Base-by-base conservation (phyloP, 768 basidiomycete species). In the Kwoniella sp. region DNA sequence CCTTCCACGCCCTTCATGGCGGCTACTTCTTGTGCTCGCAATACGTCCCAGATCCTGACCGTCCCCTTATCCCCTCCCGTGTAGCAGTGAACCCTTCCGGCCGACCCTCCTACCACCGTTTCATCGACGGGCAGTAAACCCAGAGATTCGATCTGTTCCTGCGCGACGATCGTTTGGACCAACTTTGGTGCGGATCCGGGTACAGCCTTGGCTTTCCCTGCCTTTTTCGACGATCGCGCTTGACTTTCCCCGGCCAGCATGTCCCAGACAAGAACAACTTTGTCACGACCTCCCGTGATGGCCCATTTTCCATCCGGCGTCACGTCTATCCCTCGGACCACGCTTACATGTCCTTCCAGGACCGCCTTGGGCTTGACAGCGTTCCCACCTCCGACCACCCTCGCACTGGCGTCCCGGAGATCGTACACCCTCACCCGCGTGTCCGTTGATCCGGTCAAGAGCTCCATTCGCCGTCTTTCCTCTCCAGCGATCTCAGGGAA, bases 281-380 rank as follows among this genome's bases (percentile, higher is more conserved):
- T 85, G 74, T 99, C 95, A 52, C 95, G 78, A 23, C 92, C 93
- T 14, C 89, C 92, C 51, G 85, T 90, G 51, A 98, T 77, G 20
- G 95, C 80, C 85, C 87, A 92, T 66, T 83, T 83, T 11, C 92
- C 93, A 69, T 96, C 91, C 6, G 73, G 69, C 3, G 87, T 86
- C 20, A 91, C 82, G 63, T 87, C 89, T 32, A 98, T 78, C 6
- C 89, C 91, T 50, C 95, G 79, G 9, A 93, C 91, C 31, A 98
- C 92, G 31, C 88, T 91, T 34, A 88, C 87, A 73, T 99, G 95
- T 0, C 92, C 95, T 63, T 98, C 92, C 15, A 99, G 78, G n/a
- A 92, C 79, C 10, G 84, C 84, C 52, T 85, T 58, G 77, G 37
- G 89, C 82, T 72, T 85, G 1, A 63, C 68, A 76, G 31, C 80